phyloP scores from a whole-genome alignment of 2,329 filamentous ascomycete genomes.

The Aspergillus aculeatus region DNA sequence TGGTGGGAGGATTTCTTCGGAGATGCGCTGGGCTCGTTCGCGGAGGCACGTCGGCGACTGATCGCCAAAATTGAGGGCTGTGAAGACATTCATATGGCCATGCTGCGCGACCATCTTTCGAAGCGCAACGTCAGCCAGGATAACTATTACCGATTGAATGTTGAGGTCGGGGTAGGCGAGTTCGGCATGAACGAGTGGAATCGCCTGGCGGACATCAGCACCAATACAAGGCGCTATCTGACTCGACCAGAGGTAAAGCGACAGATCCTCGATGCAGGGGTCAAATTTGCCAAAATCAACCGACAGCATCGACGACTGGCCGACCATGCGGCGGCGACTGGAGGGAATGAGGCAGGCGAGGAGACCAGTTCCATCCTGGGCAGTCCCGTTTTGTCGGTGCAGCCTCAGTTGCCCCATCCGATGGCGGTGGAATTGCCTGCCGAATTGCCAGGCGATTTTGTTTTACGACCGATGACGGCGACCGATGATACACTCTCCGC shows the following conservation, averaged over 20 bases:
- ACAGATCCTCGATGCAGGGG: conserved; percentile 73
- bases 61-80: conserved; percentile 94
- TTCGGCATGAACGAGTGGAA: conserved; percentile 99
- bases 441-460: conserved; percentile 44
- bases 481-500: conserved; percentile 32
- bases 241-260: conserved; percentile 69
- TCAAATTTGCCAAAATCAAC: conserved; percentile 80
- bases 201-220: conserved; percentile 90
- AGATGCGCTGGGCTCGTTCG: conserved; percentile 75
- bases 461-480: conserved; percentile 27
- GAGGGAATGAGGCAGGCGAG: conserved; percentile 23
- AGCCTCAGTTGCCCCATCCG: conserved; percentile 46
- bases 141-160: conserved; percentile 95
- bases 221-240: conserved; percentile 82
- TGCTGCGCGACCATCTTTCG: conserved; percentile 74
- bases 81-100: conserved; percentile 82
- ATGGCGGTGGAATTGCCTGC: conserved; percentile 61
- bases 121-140: conserved; percentile 79
- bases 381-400: conserved; percentile 27
- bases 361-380: conserved; percentile 21
- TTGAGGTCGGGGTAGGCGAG: conserved; percentile 92
- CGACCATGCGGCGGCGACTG: conserved; percentile 41
- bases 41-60: conserved; percentile 79
- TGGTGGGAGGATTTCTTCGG: conserved; percentile 90
- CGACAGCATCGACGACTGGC: conserved; percentile 70